A percentile compares a stretch with the other conserved stretches of the same genome.
Conservation (phyloP, 345 rosid species). For the Iberis pinnata region DNA sequence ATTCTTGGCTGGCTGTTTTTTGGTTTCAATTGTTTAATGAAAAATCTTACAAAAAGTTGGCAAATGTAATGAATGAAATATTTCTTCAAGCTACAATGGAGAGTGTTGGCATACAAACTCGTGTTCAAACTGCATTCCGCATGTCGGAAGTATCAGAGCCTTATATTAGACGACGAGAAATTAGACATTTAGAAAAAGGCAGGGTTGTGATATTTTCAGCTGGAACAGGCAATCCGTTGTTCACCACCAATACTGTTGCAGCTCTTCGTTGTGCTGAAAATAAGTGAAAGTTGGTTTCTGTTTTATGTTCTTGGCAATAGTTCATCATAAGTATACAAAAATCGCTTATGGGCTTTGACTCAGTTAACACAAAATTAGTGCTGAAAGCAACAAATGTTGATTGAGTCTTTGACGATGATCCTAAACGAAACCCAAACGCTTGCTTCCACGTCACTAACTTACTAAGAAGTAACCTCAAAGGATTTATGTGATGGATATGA, state of each 20-base stretch:
- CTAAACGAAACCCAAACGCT: slow-evolving; percentile 73
- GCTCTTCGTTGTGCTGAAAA: slow-evolving; percentile 98
- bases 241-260: slow-evolving; percentile 94
- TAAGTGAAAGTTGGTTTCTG: slow-evolving; percentile 30
- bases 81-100: slow-evolving; percentile 98
- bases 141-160: no score
- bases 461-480: slow-evolving; percentile 78
- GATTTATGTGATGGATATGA: slow-evolving; percentile 99
- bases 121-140: slow-evolving; percentile 91
- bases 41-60: slow-evolving; percentile 58
- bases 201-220: slow-evolving; percentile 97
- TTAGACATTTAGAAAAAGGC: slow-evolving; percentile 91
- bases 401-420: slow-evolving; percentile 87
- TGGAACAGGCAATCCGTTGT: slow-evolving; percentile 94
- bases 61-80: slow-evolving; percentile 95
- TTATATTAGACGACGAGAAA: no score
- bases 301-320: neutral
- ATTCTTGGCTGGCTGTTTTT: neutral
- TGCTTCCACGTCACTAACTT: slow-evolving; percentile 61
- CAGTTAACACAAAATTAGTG: slow-evolving; percentile 93
- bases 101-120: slow-evolving; percentile 88
- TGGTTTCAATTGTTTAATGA: slow-evolving; percentile 8
- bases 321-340: no score
- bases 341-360: neutral
- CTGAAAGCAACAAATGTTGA: slow-evolving; percentile 93